Evolutionary conservation across 805 yeast genomes (phyloP), one percentile per base, ranked within the genome.

Genomic region (Barnettozyma botsteinii): DNA sequence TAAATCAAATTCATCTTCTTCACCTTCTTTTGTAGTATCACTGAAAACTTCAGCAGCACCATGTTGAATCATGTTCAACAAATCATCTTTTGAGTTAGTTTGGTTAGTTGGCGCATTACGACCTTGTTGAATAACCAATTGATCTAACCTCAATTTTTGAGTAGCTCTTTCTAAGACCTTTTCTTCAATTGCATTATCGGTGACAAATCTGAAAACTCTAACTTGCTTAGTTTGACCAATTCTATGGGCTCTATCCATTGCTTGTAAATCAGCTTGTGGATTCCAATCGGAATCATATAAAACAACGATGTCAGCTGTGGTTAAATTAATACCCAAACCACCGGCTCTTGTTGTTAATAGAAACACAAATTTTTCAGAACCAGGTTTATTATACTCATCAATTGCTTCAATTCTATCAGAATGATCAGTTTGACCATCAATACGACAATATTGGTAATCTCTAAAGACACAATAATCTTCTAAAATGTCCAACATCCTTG

Each of bases 161-260:
- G 89, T 77, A 4, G 93, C 93, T 56, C 93, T 70, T 55, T 84
- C 93, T 45, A 85, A 60, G 26, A 85, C 84, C 55, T 84, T 84
- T 51, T 84, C 93, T 59, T 85, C 93, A 42, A 85, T 85, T 13
- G 91, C 86, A 57, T 84, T 81, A 52, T 83, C 89, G 5, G 93
- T 82, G 39, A 84, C 75, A 47, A 84, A 75, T 62, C 94, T 68
- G 55, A 77, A 84, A 3, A 84, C 93, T 53, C 75, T 79, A 22
- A 84, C 94, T 58, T 84, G 94, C 50, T 83, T 84, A 33, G 81
- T 84, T 59, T 84, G 94, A 7, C 94, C 94, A 56, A 84, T 84
- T 69, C 94, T 74, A 61, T 84, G 94, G 0, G 93, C 93, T 66
- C 94, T 73, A 57, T 84, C 94, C 93, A 84, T 84, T 1, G 91